Evolutionary conservation across 2,329 filamentous ascomycete species (phyloP), one percentile per base, ranked within the genome.

Genomic region (Nemania abortiva): DNA sequence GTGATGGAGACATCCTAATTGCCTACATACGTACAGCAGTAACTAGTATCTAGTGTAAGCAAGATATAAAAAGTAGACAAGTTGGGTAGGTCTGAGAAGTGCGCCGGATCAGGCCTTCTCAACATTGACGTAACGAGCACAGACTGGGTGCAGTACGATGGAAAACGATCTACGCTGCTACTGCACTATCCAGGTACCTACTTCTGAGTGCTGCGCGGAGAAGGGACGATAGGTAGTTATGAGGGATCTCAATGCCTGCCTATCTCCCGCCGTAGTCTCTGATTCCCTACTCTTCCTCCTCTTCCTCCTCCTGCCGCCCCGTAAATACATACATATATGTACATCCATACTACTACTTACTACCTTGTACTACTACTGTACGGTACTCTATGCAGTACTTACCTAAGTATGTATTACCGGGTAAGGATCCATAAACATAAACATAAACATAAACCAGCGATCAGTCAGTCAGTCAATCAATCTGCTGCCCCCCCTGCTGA

Each of bases 171-270:
- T 55, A 47, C 39, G n/a, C n/a, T n/a, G 31, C 31, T 34, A 34
- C 31, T 55, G 15, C 50, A 65, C 50, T 22, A 42, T 22, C n/a
- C 13, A 58, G 29, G 39, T 13, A 45, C 39, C 18, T 52, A 52
- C 22, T 15, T n/a, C 34, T 53, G 15, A 22, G 34, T 56, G 45
- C 9, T 63, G 57, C 54, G 59, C 27, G 20, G 45, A 45, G 64
- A 34, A 47, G n/a, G 15, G 39, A 18, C 6, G 15, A n/a, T 3
- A 47, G 13, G 42, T 6, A 29, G n/a, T 37, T 15, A 58, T 10
- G 49, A 55, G 22, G 65, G 68, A 70, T 70, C 65, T 52, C 34
- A 42, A 70, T 68, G 68, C 65, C 58, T 65, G 65, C 57, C 15
- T 34, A 20, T 60, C 45, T 45, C 34, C 13, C 24, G 13, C 9